Evolutionary conservation across 2,329 filamentous ascomycete genomes (phyloP), one percentile per base, ranked within the genome.

Genomic region (Clonostachys chloroleuca): DNA sequence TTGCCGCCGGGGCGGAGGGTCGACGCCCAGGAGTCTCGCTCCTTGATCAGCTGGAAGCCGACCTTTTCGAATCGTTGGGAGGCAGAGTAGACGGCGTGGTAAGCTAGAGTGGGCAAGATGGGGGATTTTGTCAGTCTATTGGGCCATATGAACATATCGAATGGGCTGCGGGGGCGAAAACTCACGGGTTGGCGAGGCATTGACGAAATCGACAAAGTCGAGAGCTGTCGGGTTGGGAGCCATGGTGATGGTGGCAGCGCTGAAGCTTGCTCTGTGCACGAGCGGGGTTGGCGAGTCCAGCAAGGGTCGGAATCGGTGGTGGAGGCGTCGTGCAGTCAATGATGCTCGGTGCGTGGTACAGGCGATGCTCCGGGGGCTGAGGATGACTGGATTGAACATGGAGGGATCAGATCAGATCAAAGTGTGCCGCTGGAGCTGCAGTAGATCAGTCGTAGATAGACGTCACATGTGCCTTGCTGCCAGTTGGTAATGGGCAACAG

Each of bases 151-250:
- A 12, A 12, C 6, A 43, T 5, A 39, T 20, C 33, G 33, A n/a
- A 33, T 13, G 18, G 16, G 13, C n/a, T 12, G 43, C n/a, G 36
- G 33, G 41, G 44, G 56, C 24, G 12, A 61, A 30, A 30, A 5
- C 83, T 58, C 78, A 96, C 92, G 92, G 46, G 92, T 95, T 12
- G 94, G 94, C 49, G 92, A 96, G 53, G 86, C 88, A 69, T 96
- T 95, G 65, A 96, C 86, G 72, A 96, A 96, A 69, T 89, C 86
- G 62, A 96, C 72, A 67, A 96, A 96, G 74, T 95, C 89, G 69
- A 87, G 73, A 47, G 89, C 89, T 46, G 81, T 69, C 55, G 74
- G 66, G 35, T 74, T 72, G 44, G 76, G 72, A 43, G 75, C 70
- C 78, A 81, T 81, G 58, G 50, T 67, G 60, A 53, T 54, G 49